Percentiles rank a stretch among this genome's conserved stretches.
Conservation (phyloP, 164 flowering plant genomes). For the Macadamia integrifolia region DNA sequence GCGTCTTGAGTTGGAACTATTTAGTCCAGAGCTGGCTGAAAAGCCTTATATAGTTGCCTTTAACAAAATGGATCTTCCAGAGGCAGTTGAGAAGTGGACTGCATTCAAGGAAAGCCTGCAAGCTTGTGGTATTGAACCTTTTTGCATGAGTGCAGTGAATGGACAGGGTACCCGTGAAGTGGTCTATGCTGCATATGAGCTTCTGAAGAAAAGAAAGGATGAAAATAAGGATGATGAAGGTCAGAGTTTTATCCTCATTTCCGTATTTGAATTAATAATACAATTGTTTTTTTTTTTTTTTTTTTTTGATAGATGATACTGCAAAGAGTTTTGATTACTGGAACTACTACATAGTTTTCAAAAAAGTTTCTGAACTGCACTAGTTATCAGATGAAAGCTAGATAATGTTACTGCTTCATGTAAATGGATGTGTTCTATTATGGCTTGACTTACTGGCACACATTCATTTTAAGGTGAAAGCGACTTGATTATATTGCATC, state of each 20-base stretch:
- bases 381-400: background rate
- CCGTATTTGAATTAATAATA: background rate
- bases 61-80: constrained; percentile 96
- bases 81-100: constrained; percentile 77
- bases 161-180: constrained; percentile 84
- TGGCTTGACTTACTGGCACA: too few species aligned
- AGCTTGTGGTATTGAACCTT: constrained; percentile 62
- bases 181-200: constrained; percentile 66
- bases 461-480: background rate
- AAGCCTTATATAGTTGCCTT: constrained; percentile 81
- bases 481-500: background rate
- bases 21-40: constrained; percentile 79
- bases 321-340: background rate
- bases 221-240: constrained; percentile 37
- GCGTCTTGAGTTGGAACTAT: constrained; percentile 83
- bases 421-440: too few species aligned
- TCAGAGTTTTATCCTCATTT: constrained; percentile 11
- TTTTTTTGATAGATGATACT: background rate
- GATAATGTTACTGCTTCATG: too few species aligned
- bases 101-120: constrained; percentile 51
- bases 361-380: background rate
- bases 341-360: background rate
- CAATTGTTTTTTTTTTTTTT: background rate
- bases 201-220: constrained; percentile 36
- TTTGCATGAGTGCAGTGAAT: constrained; percentile 84